Conservation (phyloP, 306 rosid species). For the Gleditsia sinensis region DNA sequence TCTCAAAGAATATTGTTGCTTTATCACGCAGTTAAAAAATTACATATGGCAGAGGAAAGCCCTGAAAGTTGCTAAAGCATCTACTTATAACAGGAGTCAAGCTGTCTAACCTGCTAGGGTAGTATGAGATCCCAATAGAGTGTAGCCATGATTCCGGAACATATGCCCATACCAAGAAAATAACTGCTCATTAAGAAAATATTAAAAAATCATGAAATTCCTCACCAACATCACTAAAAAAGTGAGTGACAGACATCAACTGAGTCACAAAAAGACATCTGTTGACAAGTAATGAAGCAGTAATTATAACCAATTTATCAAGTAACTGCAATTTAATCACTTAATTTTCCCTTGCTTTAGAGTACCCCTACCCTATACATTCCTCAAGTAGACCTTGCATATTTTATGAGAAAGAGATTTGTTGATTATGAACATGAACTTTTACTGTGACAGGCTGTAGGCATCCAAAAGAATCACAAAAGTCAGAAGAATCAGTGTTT, state of each 20-base stretch:
- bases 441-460: too few species aligned
- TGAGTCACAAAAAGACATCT: too few species aligned
- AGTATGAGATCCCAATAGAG: constrained; percentile 76
- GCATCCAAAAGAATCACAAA: neutral
- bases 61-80: constrained; percentile 18
- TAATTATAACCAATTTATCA: too few species aligned
- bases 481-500: constrained; percentile 4
- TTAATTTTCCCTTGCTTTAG: too few species aligned
- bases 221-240: neutral
- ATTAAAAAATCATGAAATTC: constrained; percentile 1
- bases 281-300: neutral
- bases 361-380: too few species aligned
- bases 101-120: constrained; percentile 77
- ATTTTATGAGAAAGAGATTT: too few species aligned
- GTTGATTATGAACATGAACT: too few species aligned
- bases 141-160: constrained; percentile 90
- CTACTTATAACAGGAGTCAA: constrained; percentile 11
- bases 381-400: too few species aligned
- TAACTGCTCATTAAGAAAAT: constrained; percentile 49
- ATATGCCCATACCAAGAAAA: constrained; percentile 93
- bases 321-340: too few species aligned
- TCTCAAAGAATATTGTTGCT: neutral
- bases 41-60: neutral
- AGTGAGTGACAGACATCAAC: neutral
- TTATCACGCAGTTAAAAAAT: neutral